Evolutionary conservation across 2,329 filamentous ascomycete species (phyloP), one percentile per base, ranked within the genome.

Genomic region (Xylariaceae sp.): DNA sequence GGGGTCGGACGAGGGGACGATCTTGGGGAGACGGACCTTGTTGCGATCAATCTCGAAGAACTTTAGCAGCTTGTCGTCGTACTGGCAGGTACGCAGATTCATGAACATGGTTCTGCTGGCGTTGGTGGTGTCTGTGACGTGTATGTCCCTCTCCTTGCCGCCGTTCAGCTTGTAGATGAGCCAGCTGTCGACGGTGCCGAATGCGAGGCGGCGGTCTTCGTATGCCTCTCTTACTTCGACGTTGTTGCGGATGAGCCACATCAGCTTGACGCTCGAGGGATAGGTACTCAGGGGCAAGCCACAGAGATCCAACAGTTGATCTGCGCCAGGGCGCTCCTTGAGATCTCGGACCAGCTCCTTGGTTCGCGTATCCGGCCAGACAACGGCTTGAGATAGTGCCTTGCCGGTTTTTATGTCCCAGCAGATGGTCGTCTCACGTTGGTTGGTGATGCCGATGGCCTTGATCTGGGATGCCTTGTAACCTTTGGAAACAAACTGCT

Each of bases 61-160:
- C 16, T 78, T 66, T 17, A 94, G 68, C 17, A 94, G 73, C 28
- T 72, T 71, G 40, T 88, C 78, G 59, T 90, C 86, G 63, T 94
- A 95, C 53, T 88, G 63, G 43, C 88, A 71, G 9, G 81, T 89
- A 52, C 80, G 74, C 38, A 95, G 71, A 64, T 94, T 88, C 83
- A 94, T 89, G 63, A 95, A 92, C 88, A 94, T 94, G 44, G 88
- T 95, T 56, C 88, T 73, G 37, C 85, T 90, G 14, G 88, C 88
- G 60, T 95, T 95, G 44, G 85, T 88, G 33, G 83, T 79, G 61
- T 95, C 88, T 0, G 88, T 92, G 41, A 94, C 86, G 57, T 86
- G 81, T 30, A 88, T 64, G 34, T 68, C 65, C 36, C 73, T 77
- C 43, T 77, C 70, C 21, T 68, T 71, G 34, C 84, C 87, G 34